These are phyloP conservation scores for Paxillus rubicundulus DNA, from an alignment of 768 basidiomycete genomes.

Conservation along the genomic window DNA sequence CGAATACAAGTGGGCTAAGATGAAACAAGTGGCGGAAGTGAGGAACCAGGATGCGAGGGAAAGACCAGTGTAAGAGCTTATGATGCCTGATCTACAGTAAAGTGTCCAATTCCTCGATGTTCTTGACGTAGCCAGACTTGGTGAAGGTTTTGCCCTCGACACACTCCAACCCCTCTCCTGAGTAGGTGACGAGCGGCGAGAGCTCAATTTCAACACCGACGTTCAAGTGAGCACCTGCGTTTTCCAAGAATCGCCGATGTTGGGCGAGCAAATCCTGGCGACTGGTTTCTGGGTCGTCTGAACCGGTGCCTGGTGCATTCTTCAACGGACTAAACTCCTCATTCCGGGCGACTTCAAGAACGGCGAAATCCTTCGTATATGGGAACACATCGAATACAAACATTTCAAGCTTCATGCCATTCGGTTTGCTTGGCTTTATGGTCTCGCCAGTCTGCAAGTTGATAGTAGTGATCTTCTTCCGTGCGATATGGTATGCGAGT, in stretches of 20 bases:
- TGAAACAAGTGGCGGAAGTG: not conserved
- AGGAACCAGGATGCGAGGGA: not conserved
- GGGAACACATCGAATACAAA: slow-evolving; percentile 99
- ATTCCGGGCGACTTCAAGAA: slow-evolving; percentile 81
- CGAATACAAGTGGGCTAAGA: slow-evolving; percentile 4
- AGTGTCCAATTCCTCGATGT: slow-evolving; percentile 68
- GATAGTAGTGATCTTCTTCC: slow-evolving; percentile 92
- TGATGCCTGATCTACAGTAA: slow-evolving; percentile 42
- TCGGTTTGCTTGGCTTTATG: slow-evolving; percentile 85
- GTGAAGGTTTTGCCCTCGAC: slow-evolving; percentile 77
- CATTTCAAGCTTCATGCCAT: slow-evolving; percentile 98
- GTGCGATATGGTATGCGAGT: slow-evolving; percentile 96
- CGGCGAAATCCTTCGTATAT: slow-evolving; percentile 75
- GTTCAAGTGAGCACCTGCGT: slow-evolving; percentile 68
- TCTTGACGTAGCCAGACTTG: slow-evolving; percentile 67
- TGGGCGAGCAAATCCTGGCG: slow-evolving; percentile 86
- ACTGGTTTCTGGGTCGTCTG: slow-evolving; percentile 90
- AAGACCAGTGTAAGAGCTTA: slow-evolving; percentile 4
- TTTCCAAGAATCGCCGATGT: slow-evolving; percentile 80
- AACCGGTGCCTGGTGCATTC: slow-evolving; percentile 90
- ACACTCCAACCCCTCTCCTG: slow-evolving; percentile 84
- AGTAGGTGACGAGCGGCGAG: slow-evolving; percentile 84
- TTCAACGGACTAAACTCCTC: slow-evolving; percentile 98
- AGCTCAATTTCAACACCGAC: slow-evolving; percentile 87
- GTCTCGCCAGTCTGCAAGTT: slow-evolving; percentile 63